phyloP scores from a whole-genome alignment of 148 eudicot genomes.

The Vaccinium macrocarpon region DNA sequence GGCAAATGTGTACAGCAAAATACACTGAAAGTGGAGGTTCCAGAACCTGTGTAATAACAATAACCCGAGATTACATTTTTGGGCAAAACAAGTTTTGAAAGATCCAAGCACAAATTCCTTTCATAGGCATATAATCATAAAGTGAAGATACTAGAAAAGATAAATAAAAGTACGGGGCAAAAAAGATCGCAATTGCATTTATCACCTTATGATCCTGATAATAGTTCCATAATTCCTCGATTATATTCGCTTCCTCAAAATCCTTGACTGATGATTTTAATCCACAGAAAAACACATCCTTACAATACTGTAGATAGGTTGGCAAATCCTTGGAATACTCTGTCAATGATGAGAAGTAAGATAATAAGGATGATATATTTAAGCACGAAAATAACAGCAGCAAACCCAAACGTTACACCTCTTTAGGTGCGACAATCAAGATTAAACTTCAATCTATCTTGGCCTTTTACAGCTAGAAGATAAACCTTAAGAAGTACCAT shows the following conservation, averaged over 20 bases:
- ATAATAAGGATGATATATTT: background rate
- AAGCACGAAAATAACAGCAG: background rate
- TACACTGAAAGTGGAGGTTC: too few relatives aligned
- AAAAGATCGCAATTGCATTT: background rate
- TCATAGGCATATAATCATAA: background rate
- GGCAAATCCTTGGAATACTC: slow-evolving; percentile 58
- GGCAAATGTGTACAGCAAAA: background rate
- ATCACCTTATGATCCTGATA: slow-evolving; percentile 58
- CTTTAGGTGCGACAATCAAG: background rate
- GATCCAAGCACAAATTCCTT: background rate
- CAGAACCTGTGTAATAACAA: too few relatives aligned
- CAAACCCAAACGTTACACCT: background rate
- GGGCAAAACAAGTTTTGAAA: background rate
- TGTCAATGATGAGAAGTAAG: slow-evolving; percentile 30
- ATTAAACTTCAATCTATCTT: background rate
- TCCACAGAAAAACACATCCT: slow-evolving; percentile 77
- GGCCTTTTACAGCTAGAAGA: background rate
- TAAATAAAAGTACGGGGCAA: too few relatives aligned
- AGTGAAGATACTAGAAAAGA: too few relatives aligned
- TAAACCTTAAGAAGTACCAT: slow-evolving; percentile 41
- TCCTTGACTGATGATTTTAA: slow-evolving; percentile 44
- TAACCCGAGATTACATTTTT: background rate
- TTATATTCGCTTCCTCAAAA: slow-evolving; percentile 49
- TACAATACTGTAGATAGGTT: slow-evolving; percentile 69
- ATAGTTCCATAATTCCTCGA: slow-evolving; percentile 55